Evolutionary conservation across 2,329 filamentous ascomycete species (phyloP).

Genomic region (Botrytis fabae): DNA sequence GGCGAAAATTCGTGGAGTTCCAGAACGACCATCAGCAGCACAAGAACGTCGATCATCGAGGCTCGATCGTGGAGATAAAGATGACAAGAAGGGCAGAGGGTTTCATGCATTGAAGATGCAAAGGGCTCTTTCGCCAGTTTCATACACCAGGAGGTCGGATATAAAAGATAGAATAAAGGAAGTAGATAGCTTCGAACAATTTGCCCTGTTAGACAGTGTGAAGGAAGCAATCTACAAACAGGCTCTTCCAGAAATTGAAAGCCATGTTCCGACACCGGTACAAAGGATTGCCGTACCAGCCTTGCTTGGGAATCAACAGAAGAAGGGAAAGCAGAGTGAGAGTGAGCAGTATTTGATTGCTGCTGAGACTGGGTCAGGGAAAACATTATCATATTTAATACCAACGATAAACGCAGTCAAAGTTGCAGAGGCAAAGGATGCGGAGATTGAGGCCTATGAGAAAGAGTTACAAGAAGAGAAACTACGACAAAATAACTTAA

Average conservation of each 20-base stretch:
- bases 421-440: slow-evolving; percentile 64
- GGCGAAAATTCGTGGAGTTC: slow-evolving; percentile 47
- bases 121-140: slow-evolving; percentile 69
- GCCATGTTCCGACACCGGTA: slow-evolving; percentile 81
- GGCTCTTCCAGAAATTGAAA: slow-evolving; percentile 70
- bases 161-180: slow-evolving; percentile 60
- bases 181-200: slow-evolving; percentile 77
- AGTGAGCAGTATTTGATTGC: slow-evolving; percentile 72
- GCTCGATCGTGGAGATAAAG: slow-evolving; percentile 25
- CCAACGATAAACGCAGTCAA: slow-evolving; percentile 87
- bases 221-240: slow-evolving; percentile 71
- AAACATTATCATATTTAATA: slow-evolving; percentile 89
- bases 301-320: slow-evolving; percentile 59
- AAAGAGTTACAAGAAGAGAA: slow-evolving; percentile 59
- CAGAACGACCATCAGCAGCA: slow-evolving; percentile 40
- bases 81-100: slow-evolving; percentile 44
- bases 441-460: slow-evolving; percentile 57
- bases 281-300: slow-evolving; percentile 87
- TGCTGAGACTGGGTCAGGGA: slow-evolving; percentile 95
- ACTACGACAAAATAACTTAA: slow-evolving; percentile 58
- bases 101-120: slow-evolving; percentile 93
- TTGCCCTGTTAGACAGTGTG: slow-evolving; percentile 71
- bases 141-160: slow-evolving; percentile 64
- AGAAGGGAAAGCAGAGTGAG: slow-evolving; percentile 39
- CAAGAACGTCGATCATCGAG: slow-evolving; percentile 25